Evolutionary conservation across 768 basidiomycete genomes (phyloP).

Genomic region (Pleurotus giganteus): DNA sequence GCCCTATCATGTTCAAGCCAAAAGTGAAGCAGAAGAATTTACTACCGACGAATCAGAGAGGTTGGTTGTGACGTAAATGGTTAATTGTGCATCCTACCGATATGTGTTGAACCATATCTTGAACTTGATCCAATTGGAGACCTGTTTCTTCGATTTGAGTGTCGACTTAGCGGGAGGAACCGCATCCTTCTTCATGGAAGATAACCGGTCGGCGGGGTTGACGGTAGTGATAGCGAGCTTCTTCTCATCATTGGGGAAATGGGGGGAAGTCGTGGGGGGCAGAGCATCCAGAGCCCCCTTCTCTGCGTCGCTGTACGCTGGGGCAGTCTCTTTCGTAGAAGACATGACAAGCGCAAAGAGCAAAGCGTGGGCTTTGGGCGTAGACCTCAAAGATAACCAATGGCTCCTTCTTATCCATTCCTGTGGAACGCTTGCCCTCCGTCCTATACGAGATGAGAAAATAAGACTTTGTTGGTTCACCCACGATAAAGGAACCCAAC

Average conservation of each 20-base stretch:
- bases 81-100: conserved; percentile 36
- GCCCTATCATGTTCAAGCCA: conserved; percentile 58
- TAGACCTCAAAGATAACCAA: neutral
- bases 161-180: conserved; percentile 36
- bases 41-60: conserved; percentile 26
- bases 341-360: conserved; percentile 35
- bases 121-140: conserved; percentile 57
- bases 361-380: conserved; percentile 1
- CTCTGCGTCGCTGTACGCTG: conserved; percentile 53
- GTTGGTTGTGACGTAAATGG: neutral
- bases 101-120: conserved; percentile 73
- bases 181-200: conserved; percentile 32
- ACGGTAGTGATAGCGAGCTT: conserved; percentile 27
- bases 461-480: conserved; percentile 4
- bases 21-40: conserved; percentile 69
- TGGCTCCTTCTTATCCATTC: conserved; percentile 9
- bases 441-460: conserved; percentile 7
- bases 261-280: conserved; percentile 27
- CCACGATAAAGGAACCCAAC: conserved; percentile 10
- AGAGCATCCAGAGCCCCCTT: conserved; percentile 52
- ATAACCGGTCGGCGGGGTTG: conserved; percentile 25
- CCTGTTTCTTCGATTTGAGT: conserved; percentile 50
- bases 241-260: conserved; percentile 36
- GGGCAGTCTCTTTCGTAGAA: conserved; percentile 34
- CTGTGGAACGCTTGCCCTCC: conserved; percentile 4